Percentiles rank a stretch among this genome's conserved stretches.
Conservation (phyloP, 2,329 filamentous ascomycete species). For the Septoria linicola region DNA sequence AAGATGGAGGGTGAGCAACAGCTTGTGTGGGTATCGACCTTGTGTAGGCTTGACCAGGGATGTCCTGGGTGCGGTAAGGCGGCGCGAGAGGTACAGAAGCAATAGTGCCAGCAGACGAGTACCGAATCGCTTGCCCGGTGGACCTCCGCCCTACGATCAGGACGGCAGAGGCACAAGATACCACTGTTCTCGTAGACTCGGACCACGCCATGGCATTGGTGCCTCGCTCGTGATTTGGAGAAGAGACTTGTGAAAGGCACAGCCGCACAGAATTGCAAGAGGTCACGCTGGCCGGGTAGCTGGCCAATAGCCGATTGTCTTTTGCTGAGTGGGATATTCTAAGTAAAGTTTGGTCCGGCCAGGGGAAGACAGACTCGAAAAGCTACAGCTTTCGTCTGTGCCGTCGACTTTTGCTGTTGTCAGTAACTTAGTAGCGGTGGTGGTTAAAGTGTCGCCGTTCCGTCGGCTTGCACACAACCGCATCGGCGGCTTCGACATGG, state of each 20-base stretch:
- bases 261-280: background rate
- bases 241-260: too few species aligned
- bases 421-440: too few species aligned
- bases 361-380: background rate
- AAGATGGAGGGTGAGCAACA: constrained; percentile 1
- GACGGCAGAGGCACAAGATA: too few species aligned
- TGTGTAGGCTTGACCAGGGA: background rate
- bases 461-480: background rate
- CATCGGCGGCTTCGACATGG: constrained; percentile 1
- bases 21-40: background rate
- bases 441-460: too few species aligned
- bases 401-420: too few species aligned
- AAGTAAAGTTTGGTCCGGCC: constrained; percentile 9
- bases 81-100: constrained; percentile 6
- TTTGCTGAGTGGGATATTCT: background rate
- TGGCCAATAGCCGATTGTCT: background rate
- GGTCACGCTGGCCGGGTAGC: background rate
- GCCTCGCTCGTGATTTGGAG: too few species aligned
- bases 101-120: constrained; percentile 5
- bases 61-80: constrained; percentile 1
- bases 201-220: too few species aligned
- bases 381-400: too few species aligned
- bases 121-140: background rate
- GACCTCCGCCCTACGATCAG: background rate
- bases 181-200: too few species aligned